Conservation (phyloP, 306 rosid species). For the Pueraria montana region DNA sequence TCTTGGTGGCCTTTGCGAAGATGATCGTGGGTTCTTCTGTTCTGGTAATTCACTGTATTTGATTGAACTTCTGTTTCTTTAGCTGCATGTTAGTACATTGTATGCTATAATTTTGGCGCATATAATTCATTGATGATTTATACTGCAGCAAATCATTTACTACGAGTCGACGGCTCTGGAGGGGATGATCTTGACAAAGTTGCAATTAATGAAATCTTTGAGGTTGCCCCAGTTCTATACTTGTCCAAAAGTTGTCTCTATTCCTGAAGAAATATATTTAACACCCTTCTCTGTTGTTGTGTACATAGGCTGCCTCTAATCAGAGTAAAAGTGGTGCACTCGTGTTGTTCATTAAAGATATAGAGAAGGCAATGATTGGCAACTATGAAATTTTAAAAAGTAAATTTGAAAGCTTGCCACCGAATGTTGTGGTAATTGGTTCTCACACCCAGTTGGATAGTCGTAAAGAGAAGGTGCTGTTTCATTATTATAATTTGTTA, state of each 20-base stretch:
- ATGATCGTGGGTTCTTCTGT: constrained; percentile 91
- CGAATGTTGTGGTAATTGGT: constrained; percentile 86
- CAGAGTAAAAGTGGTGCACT: constrained; percentile 75
- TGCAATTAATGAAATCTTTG: constrained; percentile 84
- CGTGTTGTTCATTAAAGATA: constrained; percentile 85
- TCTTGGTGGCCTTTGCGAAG: constrained; percentile 93
- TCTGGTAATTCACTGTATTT: constrained; percentile 63
- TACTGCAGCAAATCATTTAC: constrained; percentile 76
- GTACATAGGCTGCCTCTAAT: constrained; percentile 70
- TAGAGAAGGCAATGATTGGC: constrained; percentile 83
- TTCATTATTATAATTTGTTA: constrained; percentile 39
- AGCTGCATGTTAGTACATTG: constrained; percentile 20
- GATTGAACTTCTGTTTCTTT: constrained; percentile 6
- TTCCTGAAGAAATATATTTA: constrained; percentile 44
- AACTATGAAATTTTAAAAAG: constrained; percentile 72
- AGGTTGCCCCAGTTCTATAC: constrained; percentile 59
- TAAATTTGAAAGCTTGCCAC: constrained; percentile 80
- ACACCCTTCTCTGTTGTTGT: constrained; percentile 11
- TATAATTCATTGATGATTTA: constrained; percentile 37
- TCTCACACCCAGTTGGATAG: constrained; percentile 88
- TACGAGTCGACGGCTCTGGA: constrained; percentile 76
- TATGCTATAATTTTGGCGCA: constrained; percentile 19
- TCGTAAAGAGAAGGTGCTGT: constrained; percentile 87
- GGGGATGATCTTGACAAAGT: constrained; percentile 84
- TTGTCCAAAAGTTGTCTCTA: constrained; percentile 31